Evolutionary conservation across 2,329 filamentous ascomycete species (phyloP), one percentile per base, ranked within the genome.

Genomic region (Nothopassalora personata): DNA sequence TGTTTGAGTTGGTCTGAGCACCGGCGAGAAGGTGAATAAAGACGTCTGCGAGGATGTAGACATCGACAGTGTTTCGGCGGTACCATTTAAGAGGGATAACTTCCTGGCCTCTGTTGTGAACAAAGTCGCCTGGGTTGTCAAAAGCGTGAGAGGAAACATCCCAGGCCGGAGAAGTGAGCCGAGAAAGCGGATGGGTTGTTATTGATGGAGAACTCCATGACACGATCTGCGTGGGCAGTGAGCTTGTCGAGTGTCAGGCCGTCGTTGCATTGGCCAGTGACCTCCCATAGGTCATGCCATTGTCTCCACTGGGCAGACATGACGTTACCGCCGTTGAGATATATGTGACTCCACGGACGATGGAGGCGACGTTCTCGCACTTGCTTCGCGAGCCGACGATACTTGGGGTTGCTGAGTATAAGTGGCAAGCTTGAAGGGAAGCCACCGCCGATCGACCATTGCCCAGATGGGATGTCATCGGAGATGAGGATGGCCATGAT

Each of bases 341-440:
- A 71, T 8, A 70, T 50, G 36, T 73, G 69, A 53, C n/a, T n/a
- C 63, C 66, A 30, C 71, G 61, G 11, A 65, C 67, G 3, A 69
- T 68, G 6, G 67, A 70, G 53, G 36, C 64, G 53, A 73, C 71
- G 15, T 59, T 58, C 59, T 73, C 71, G 54, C 71, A 73, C 45
- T 69, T 67, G 62, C 71, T 72, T 63, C 73, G 71, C 15, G 60
- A 61, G 53, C 61, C 63, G 7, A 54, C n/a, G 34, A 65, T 50
- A 15, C 15, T 56, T 43, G 13, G 43, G 34, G n/a, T 50, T 10
- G 54, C 34, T 31, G 9, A 57, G 30, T 3, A 57, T 46, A 36
- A 48, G 53, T 23, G 39, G 23, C 39, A 50, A 10, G 43, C n/a
- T 39, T 27, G 18, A 48, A 27, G 55, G 46, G 43, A 47, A 19